These are phyloP conservation scores for Talaromyces wortmannii DNA, from an alignment of 495 filamentous ascomycete genomes.

Conservation along the genomic window DNA sequence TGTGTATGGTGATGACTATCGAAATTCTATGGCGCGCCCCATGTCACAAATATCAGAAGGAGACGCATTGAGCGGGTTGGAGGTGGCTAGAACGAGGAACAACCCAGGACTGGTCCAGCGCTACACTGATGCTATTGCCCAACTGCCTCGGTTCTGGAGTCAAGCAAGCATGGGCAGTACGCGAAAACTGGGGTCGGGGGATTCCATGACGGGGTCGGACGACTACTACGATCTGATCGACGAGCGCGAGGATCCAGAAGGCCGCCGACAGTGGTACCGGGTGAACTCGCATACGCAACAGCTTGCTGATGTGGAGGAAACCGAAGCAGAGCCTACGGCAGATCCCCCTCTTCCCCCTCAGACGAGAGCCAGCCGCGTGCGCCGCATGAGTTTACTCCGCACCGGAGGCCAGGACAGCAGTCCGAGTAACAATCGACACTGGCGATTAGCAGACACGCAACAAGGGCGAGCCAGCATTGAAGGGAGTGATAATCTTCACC, in stretches of 20 bases:
- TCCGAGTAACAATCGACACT: conserved; percentile 1
- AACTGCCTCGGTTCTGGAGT: conserved; percentile 35
- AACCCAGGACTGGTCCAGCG: conserved; percentile 33
- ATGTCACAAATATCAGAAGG: conserved; percentile 15
- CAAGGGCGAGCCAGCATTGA: conserved; percentile 4
- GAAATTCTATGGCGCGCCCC: conserved; percentile 14
- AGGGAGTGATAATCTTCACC: not conserved
- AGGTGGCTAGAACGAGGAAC: conserved; percentile 19
- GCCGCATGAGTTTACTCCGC: conserved; percentile 3
- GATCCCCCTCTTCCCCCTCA: not conserved
- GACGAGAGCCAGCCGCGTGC: conserved; percentile 1
- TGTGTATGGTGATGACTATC: conserved; percentile 33
- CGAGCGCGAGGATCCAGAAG: conserved; percentile 1
- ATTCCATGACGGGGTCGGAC: conserved; percentile 2
- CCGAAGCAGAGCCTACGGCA: not conserved
- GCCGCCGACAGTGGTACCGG: conserved; percentile 3
- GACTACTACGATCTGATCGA: conserved; percentile 6
- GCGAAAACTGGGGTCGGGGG: conserved; percentile 15
- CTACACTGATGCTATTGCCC: conserved; percentile 36
- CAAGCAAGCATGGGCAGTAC: conserved; percentile 26
- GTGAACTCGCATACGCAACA: not conserved
- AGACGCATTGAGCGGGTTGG: conserved; percentile 9
- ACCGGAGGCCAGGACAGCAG: conserved; percentile 5
- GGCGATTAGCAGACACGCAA: conserved; percentile 1
- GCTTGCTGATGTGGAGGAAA: not conserved